Percentiles rank a stretch among this genome's conserved stretches.
Evolutionary conservation across 2,329 filamentous ascomycete genomes (phyloP).

Genomic region (Neopestalotiopsis clavispora): DNA sequence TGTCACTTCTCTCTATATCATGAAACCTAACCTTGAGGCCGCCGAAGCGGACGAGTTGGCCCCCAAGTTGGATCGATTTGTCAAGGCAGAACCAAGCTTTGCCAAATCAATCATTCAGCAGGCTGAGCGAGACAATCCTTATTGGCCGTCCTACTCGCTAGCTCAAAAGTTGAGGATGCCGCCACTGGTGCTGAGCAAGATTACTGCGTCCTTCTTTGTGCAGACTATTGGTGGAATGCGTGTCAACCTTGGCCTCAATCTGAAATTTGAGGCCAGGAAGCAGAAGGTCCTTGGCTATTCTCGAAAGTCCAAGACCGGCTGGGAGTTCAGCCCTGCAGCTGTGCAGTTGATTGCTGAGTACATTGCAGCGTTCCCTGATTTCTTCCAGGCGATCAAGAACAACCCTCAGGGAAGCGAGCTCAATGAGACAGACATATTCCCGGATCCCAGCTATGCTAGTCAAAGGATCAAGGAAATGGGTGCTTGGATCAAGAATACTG

Average conservation of each 20-base stretch:
- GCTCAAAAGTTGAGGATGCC: constrained; percentile 82
- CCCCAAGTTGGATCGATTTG: constrained; percentile 11
- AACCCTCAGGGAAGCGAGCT: constrained; percentile 88
- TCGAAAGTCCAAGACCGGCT: constrained; percentile 81
- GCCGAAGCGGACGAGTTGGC: constrained; percentile 13
- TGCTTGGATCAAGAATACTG: constrained; percentile 88
- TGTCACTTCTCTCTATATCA: constrained; percentile 5
- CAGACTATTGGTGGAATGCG: constrained; percentile 77
- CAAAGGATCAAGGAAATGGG: constrained; percentile 91
- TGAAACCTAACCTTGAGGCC: constrained; percentile 68
- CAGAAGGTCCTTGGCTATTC: constrained; percentile 96
- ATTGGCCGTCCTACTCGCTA: constrained; percentile 87
- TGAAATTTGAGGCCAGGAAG: constrained; percentile 96
- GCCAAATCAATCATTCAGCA: constrained; percentile 73
- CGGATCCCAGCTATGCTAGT: constrained; percentile 71
- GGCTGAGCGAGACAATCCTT: constrained; percentile 74
- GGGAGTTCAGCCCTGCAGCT: constrained; percentile 93
- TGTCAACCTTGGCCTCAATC: constrained; percentile 89
- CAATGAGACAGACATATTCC: constrained; percentile 85
- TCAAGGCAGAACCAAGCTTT: constrained; percentile 77
- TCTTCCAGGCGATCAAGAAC: constrained; percentile 85
- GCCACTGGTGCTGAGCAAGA: constrained; percentile 88
- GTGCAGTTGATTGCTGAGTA: constrained; percentile 83
- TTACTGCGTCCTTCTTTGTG: constrained; percentile 92
- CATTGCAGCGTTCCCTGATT: constrained; percentile 93